Evolutionary conservation across 805 yeast genomes (phyloP).

Genomic region (Komagataella mondaviorum): DNA sequence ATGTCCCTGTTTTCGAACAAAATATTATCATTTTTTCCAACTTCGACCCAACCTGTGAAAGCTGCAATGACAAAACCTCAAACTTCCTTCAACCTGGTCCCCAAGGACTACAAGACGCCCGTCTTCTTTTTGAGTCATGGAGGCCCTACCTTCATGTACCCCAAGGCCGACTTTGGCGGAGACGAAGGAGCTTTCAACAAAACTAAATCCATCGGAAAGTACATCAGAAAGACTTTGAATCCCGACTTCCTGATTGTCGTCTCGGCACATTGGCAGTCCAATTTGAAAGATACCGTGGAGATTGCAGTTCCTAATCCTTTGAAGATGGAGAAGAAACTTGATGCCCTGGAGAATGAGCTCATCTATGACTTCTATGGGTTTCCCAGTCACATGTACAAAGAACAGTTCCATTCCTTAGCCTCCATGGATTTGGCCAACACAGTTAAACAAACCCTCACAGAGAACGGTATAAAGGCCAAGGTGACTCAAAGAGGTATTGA

Average conservation of each 20-base stretch:
- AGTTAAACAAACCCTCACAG: slow-evolving; percentile 25
- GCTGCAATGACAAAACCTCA: not conserved
- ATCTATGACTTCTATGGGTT: slow-evolving; percentile 71
- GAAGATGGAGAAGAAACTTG: slow-evolving; percentile 1
- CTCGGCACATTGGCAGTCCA: slow-evolving; percentile 71
- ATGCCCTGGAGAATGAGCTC: slow-evolving; percentile 34
- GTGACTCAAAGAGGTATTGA: slow-evolving; percentile 55
- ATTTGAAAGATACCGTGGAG: slow-evolving; percentile 26
- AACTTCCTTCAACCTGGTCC: not conserved
- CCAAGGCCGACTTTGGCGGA: slow-evolving; percentile 32
- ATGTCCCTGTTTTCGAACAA: not conserved
- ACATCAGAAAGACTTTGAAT: slow-evolving; percentile 31
- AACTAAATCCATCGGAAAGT: slow-evolving; percentile 34
- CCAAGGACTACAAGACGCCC: slow-evolving; percentile 22
- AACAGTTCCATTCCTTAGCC: slow-evolving; percentile 41
- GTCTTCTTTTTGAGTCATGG: slow-evolving; percentile 70
- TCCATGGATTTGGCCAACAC: slow-evolving; percentile 27
- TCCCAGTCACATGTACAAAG: slow-evolving; percentile 49
- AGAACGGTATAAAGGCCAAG: slow-evolving; percentile 28
- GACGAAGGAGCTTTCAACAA: slow-evolving; percentile 45
- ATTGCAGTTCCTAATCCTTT: slow-evolving; percentile 27
- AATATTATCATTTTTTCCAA: not conserved
- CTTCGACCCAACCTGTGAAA: not conserved
- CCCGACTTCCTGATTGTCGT: slow-evolving; percentile 58
- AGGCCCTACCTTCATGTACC: slow-evolving; percentile 66